These are phyloP conservation scores for Lasiodiplodia sp. DNA, from an alignment of 2,329 filamentous ascomycete species.

Conservation along the genomic window DNA sequence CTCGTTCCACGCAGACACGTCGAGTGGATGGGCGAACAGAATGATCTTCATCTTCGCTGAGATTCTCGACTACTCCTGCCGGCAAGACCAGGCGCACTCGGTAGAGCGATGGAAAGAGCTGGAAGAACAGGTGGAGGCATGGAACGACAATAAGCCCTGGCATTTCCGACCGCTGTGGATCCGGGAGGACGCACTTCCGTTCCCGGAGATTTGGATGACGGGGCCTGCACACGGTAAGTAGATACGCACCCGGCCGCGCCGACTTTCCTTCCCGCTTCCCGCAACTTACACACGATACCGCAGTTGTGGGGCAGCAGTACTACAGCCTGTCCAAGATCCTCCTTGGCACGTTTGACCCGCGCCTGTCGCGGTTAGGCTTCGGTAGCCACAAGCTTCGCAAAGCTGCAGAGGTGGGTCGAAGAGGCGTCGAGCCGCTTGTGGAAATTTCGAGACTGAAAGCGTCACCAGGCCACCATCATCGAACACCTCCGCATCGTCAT, in stretches of 20 bases:
- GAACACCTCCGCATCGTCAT: slow-evolving; percentile 17
- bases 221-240: slow-evolving; percentile 23
- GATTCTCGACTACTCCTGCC: slow-evolving; percentile 38
- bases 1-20: slow-evolving; percentile 41
- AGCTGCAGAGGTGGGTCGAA: slow-evolving; percentile 13
- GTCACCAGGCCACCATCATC: slow-evolving; percentile 12
- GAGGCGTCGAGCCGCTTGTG: no score
- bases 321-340: slow-evolving; percentile 25
- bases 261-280: background rate
- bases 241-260: background rate
- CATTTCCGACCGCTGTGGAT: slow-evolving; percentile 37
- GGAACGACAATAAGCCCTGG: slow-evolving; percentile 43
- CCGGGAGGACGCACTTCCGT: slow-evolving; percentile 16
- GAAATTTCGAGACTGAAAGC: background rate
- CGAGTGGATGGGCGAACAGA: slow-evolving; percentile 43
- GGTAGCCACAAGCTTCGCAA: slow-evolving; percentile 22
- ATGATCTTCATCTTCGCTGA: slow-evolving; percentile 43
- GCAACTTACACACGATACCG: background rate
- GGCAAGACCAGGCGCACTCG: slow-evolving; percentile 36
- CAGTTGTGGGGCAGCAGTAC: slow-evolving; percentile 27
- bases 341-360: slow-evolving; percentile 23
- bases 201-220: slow-evolving; percentile 28
- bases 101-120: slow-evolving; percentile 41
- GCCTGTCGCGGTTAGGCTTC: slow-evolving; percentile 18
- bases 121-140: slow-evolving; percentile 41